Base-by-base conservation (phyloP, 495 filamentous ascomycete genomes). In the Amphirosellinia nigrospora region DNA sequence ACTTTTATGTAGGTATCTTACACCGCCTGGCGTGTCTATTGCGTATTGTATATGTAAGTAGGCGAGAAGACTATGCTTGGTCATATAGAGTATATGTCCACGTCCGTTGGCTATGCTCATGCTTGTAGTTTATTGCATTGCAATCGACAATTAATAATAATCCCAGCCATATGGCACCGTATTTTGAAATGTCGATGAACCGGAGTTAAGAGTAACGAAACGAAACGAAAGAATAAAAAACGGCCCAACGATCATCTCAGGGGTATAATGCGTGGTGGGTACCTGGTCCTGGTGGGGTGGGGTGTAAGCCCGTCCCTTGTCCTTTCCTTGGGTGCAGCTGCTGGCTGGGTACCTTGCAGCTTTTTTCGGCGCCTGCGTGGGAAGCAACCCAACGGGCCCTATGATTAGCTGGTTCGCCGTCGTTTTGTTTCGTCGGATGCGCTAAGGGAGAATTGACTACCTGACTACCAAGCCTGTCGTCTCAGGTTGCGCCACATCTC, bases 401-500 rank as follows among this genome's bases (percentile, higher is more conserved):
- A 23, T 16, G n/a, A 39, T 61, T 39, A 36, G 58, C 36, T 41
- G 34, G 36, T 28, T 59, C 16, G n/a, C 36, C 30, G 34, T 41
- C 58, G 36, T 61, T 61, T 61, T 28, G 36, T 41, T 61, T 61
- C 58, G 36, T 58, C 58, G 58, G 21, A 39, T 61, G 55, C 55
- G 30, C 55, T n/a, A n/a, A n/a, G n/a, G n/a, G n/a, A n/a, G n/a
- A n/a, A n/a, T n/a, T n/a, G n/a, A n/a, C n/a, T n/a, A n/a, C n/a
- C n/a, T n/a, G n/a, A 53, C 23, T 8, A 16, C 21, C 55, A 10
- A 46, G 60, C 39, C 41, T n/a, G 16, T 53, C 15, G 63, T 65
- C 63, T 65, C 63, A 53, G 63, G 30, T 38, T 65, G 16, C 63
- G 63, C 63, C 63, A 65, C 63, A 19, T 39, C 32, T 19, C 63